These are phyloP conservation scores for Stentor roeselii DNA, from an alignment of 73 alveolate genomes.

Conservation along the genomic window DNA sequence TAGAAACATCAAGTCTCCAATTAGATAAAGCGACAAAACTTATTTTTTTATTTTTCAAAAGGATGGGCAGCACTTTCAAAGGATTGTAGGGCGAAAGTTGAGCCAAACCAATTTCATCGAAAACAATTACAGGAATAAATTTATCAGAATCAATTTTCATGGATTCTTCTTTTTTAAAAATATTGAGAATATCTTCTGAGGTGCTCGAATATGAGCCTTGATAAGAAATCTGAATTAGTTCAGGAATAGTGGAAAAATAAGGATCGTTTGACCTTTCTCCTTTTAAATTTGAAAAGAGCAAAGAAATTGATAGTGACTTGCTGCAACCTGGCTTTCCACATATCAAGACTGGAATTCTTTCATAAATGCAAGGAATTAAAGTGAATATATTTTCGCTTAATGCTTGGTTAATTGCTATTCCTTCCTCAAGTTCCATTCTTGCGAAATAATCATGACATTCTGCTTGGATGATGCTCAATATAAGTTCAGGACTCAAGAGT, in stretches of 20 bases:
- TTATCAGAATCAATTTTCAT: neutral
- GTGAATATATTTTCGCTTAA: slow-evolving; percentile 67
- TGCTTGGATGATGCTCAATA: slow-evolving; percentile 1
- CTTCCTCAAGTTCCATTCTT: slow-evolving; percentile 38
- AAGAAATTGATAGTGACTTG: slow-evolving; percentile 63
- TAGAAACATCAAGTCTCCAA: slow-evolving; percentile 71
- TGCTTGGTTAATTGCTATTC: slow-evolving; percentile 61
- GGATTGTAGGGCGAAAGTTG: slow-evolving; percentile 73
- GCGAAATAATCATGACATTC: slow-evolving; percentile 39
- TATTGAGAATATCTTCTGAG: slow-evolving; percentile 36
- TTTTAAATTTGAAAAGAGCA: slow-evolving; percentile 48
- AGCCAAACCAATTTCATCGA: slow-evolving; percentile 85
- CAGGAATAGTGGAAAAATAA: slow-evolving; percentile 20
- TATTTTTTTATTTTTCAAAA: slow-evolving; percentile 39
- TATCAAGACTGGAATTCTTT: slow-evolving; percentile 60
- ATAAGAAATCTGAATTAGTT: slow-evolving; percentile 27
- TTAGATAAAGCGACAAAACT: slow-evolving; percentile 72
- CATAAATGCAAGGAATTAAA: slow-evolving; percentile 55
- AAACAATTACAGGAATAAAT: slow-evolving; percentile 41
- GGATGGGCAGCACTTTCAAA: slow-evolving; percentile 68
- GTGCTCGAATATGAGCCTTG: slow-evolving; percentile 57
- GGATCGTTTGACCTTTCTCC: slow-evolving; percentile 50
- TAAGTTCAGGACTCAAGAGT: neutral
- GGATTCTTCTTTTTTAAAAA: slow-evolving; percentile 14
- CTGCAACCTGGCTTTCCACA: slow-evolving; percentile 85